Evolutionary conservation across 2,329 filamentous ascomycete species (phyloP), one percentile per base, ranked within the genome.

Genomic region (Xylaria sp.): DNA sequence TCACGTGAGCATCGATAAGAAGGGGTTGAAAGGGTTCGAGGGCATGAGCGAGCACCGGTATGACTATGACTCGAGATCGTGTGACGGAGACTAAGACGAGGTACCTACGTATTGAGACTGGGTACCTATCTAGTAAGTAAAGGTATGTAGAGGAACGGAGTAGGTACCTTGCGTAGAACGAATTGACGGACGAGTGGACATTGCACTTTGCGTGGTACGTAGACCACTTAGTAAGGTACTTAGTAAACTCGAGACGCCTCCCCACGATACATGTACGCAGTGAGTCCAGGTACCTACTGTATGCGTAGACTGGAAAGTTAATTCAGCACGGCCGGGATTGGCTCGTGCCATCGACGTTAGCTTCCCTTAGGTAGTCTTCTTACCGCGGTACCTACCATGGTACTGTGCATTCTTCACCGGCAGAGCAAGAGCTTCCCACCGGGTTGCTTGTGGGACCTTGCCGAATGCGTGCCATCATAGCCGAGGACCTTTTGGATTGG

Each of bases 261-360:
- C 29, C 22, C 33, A 29, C 20, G 51, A 39, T 55, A 38, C n/a
- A n/a, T n/a, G n/a, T n/a, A n/a, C n/a, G n/a, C n/a, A n/a, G n/a
- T n/a, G n/a, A 55, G 53, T 20, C 36, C 42, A 47, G 54, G 50
- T 36, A 9, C 2, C n/a, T n/a, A n/a, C n/a, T n/a, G n/a, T n/a
- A 13, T 36, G 13, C 9, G 33, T 36, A 36, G 33, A 9, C 22
- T 36, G 42, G 49, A 67, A 66, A 51, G 60, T 61, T 63, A 65
- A 57, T 66, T 65, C 44, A 61, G 71, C 7, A 17, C 67, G 68
- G 65, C 71, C 71, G 68, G 69, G 56, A 73, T 73, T 74, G 73
- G 73, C 53, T 57, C 45, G 42, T 67, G 67, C 68, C 61, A 69
- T 58, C 33, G 25, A 55, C 29, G 27, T 59, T 63, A 49, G 59